phyloP scores from a whole-genome alignment of 192 early-diverging fungal species.

The Coemansia sp. region DNA sequence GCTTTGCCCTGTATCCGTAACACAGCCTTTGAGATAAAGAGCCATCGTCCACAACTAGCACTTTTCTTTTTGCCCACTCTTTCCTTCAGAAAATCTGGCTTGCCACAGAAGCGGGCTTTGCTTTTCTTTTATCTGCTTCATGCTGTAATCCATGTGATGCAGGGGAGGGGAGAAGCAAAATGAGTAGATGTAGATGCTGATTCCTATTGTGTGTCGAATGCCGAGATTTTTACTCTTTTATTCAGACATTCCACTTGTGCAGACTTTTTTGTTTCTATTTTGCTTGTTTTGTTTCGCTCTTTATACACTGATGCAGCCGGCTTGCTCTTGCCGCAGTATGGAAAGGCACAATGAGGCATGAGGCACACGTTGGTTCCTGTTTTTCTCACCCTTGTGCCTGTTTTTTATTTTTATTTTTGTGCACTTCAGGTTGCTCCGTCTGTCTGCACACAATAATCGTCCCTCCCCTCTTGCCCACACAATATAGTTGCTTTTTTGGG shows the following conservation, averaged over 20 bases:
- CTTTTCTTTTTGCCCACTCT: background rate
- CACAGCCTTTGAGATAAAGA: background rate
- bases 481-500: background rate
- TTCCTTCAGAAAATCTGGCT: background rate
- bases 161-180: background rate
- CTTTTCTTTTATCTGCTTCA: background rate
- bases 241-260: background rate
- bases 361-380: background rate
- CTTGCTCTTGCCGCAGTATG: background rate
- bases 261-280: background rate
- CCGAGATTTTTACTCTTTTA: background rate
- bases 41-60: background rate
- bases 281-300: background rate
- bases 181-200: slow-evolving; percentile 1
- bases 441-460: background rate
- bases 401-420: background rate
- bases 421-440: background rate
- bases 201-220: background rate
- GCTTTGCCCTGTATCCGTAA: background rate
- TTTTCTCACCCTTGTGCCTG: background rate
- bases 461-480: background rate
- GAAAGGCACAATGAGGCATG: background rate
- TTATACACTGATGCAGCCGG: slow-evolving; percentile 1
- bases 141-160: background rate
- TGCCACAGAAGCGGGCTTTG: background rate